phyloP scores from a whole-genome alignment of 116 monocot genomes.

The Zostera marina region DNA sequence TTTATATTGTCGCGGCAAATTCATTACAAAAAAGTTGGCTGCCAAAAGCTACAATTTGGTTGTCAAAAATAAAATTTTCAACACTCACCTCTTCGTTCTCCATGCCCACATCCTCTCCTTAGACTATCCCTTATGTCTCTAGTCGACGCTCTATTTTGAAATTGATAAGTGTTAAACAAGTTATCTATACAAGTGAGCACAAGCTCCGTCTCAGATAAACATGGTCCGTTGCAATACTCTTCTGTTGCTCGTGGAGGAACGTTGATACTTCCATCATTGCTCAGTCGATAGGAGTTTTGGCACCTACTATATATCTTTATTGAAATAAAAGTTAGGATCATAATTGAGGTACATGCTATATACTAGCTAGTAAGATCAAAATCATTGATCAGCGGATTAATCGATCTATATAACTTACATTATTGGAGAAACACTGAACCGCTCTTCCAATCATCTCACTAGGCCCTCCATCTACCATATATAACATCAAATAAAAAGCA shows the following conservation, averaged over 20 bases:
- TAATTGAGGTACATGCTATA: not conserved
- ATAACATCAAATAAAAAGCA: not conserved
- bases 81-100: slow-evolving; percentile 27
- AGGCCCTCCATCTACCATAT: slow-evolving; percentile 13
- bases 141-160: slow-evolving; percentile 63
- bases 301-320: slow-evolving; percentile 51
- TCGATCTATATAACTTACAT: slow-evolving; percentile 20
- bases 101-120: slow-evolving; percentile 35
- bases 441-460: slow-evolving; percentile 34
- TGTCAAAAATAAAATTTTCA: too few species aligned
- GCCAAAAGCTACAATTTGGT: too few species aligned
- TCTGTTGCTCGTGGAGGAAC: slow-evolving; percentile 32
- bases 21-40: too few species aligned
- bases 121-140: slow-evolving; percentile 31
- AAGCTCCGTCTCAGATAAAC: slow-evolving; percentile 56
- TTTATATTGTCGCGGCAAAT: too few species aligned
- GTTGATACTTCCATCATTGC: slow-evolving; percentile 25
- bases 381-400: not conserved
- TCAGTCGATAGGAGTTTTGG: slow-evolving; percentile 44
- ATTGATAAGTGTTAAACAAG: slow-evolving; percentile 39
- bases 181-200: slow-evolving; percentile 57
- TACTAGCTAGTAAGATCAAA: not conserved
- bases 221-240: slow-evolving; percentile 64
- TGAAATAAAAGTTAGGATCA: not conserved
- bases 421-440: slow-evolving; percentile 37